A percentile compares a stretch with the other conserved stretches of the same genome.
Evolutionary conservation across 2,329 filamentous ascomycete species (phyloP).

Genomic region (Calonectria crousiana): DNA sequence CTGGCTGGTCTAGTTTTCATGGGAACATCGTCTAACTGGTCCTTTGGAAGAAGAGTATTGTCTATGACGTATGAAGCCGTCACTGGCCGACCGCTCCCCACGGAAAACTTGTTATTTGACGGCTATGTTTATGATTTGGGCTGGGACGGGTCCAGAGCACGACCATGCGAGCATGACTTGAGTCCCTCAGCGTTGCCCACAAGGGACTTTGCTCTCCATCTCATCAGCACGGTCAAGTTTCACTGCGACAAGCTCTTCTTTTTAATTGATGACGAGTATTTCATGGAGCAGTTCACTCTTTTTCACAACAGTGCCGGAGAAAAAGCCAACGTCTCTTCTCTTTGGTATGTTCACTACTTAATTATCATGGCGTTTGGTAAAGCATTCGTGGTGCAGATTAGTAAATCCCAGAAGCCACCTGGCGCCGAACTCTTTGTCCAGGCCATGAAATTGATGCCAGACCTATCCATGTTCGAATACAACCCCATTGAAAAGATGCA

Average conservation of each 20-base stretch:
- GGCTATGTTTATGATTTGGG: slow-evolving; percentile 11
- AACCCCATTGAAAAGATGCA: slow-evolving; percentile 34
- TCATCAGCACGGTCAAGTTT: slow-evolving; percentile 38
- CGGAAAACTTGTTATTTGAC: slow-evolving; percentile 12
- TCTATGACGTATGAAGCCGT: slow-evolving; percentile 10
- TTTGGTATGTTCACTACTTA: slow-evolving; percentile 39
- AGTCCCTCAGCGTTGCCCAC: slow-evolving; percentile 18
- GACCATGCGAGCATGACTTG: not conserved
- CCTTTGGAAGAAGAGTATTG: slow-evolving; percentile 13
- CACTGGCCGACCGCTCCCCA: not conserved
- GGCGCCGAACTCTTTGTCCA: slow-evolving; percentile 33
- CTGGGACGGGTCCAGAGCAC: not conserved
- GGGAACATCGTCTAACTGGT: slow-evolving; percentile 21
- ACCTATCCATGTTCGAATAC: slow-evolving; percentile 33
- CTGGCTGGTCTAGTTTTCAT: slow-evolving; percentile 8
- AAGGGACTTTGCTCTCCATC: slow-evolving; percentile 35
- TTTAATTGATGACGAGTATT: slow-evolving; percentile 33
- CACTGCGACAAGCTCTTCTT: slow-evolving; percentile 34
- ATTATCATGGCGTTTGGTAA: slow-evolving; percentile 36
- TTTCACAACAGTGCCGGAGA: slow-evolving; percentile 27
- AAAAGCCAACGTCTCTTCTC: slow-evolving; percentile 3
- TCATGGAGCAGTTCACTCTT: slow-evolving; percentile 30
- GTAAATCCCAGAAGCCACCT: slow-evolving; percentile 31
- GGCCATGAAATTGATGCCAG: slow-evolving; percentile 37
- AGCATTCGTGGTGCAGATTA: slow-evolving; percentile 35